A percentile compares a stretch with the other conserved stretches of the same genome.
Evolutionary conservation across 2,329 filamentous ascomycete species (phyloP).

Genomic region (Cladosporium sp.): DNA sequence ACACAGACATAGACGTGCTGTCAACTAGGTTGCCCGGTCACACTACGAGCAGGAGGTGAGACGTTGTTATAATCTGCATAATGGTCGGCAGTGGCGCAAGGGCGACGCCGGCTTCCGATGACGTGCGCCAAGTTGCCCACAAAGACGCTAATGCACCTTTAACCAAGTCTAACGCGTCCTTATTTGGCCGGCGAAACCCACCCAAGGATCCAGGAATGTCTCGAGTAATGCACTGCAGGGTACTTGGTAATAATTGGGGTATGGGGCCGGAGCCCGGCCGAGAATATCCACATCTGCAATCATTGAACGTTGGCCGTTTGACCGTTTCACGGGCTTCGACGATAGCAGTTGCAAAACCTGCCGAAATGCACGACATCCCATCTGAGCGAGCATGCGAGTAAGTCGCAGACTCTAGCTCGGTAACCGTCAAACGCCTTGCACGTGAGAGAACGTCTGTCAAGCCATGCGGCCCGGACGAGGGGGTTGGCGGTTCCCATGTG

Average conservation of each 20-base stretch:
- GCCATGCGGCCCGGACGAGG: too few relatives aligned
- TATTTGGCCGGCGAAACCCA: not conserved
- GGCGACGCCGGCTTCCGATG: not conserved
- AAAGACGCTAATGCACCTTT: not conserved
- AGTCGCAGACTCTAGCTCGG: not conserved
- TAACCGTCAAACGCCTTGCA: not conserved
- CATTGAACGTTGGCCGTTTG: not conserved
- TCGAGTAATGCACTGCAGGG: not conserved
- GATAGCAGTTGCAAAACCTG: not conserved
- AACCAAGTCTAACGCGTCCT: not conserved
- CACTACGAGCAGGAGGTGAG: not conserved
- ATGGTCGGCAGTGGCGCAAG: not conserved
- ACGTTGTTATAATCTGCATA: not conserved
- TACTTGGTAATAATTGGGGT: not conserved
- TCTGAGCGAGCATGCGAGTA: not conserved
- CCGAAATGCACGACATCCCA: not conserved
- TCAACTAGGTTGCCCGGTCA: not conserved
- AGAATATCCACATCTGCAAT: not conserved
- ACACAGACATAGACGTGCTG: not conserved
- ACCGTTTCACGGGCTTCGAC: not conserved
- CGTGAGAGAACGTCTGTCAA: not conserved
- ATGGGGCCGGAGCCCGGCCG: not conserved
- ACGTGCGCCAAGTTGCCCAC: not conserved
- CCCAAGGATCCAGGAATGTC: not conserved
- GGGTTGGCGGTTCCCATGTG: too few relatives aligned